Evolutionary conservation across 345 rosid genomes (phyloP).

Genomic region (Hibiscus syriacus): DNA sequence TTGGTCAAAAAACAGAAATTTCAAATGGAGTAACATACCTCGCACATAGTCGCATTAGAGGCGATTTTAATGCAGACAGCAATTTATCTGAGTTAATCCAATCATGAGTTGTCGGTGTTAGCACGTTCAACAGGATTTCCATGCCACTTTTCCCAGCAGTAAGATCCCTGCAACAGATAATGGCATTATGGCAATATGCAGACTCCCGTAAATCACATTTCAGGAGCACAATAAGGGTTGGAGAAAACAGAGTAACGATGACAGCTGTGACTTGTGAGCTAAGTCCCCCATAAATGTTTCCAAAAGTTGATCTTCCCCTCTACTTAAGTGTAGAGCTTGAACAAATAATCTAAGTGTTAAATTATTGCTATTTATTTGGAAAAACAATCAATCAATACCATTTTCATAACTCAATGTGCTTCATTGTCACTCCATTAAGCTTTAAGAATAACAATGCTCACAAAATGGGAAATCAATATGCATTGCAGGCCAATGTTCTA

Average conservation of each 20-base stretch:
- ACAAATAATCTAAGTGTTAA: no score
- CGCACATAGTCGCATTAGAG: constrained; percentile 74
- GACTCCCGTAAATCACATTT: constrained; percentile 1
- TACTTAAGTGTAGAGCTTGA: no score
- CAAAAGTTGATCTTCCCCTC: no score
- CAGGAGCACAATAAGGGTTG: neutral
- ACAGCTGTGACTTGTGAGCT: neutral
- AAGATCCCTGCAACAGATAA: constrained; percentile 34
- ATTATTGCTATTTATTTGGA: no score
- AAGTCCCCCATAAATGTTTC: no score
- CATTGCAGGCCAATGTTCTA: neutral
- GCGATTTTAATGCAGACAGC: constrained; percentile 48
- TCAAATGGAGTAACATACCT: constrained; percentile 35
- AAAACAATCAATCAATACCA: neutral
- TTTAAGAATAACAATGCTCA: neutral
- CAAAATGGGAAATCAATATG: neutral
- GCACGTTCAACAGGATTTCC: constrained; percentile 56
- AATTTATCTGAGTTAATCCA: constrained; percentile 50
- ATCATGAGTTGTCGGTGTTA: constrained; percentile 34
- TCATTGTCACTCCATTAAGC: neutral
- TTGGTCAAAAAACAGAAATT: neutral
- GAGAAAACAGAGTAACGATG: neutral
- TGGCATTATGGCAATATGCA: constrained; percentile 2
- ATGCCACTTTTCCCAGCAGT: constrained; percentile 52
- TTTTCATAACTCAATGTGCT: neutral